Percentiles rank a stretch among this genome's conserved stretches.
Evolutionary conservation across 1,139 yeast genomes (phyloP).

Genomic region (Geotrichum aggregatum): DNA sequence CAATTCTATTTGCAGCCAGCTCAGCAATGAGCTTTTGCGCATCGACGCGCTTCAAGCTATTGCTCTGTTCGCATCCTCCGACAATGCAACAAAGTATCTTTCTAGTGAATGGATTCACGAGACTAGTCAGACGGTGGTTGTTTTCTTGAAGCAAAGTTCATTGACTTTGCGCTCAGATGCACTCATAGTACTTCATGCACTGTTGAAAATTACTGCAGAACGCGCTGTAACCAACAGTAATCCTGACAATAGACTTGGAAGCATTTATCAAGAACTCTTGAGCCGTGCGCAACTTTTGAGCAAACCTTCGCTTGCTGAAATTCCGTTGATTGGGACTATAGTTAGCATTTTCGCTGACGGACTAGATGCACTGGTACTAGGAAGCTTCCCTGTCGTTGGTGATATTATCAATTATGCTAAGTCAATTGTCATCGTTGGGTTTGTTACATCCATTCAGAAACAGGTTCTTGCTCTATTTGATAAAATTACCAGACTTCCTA

Average conservation of each 20-base stretch:
- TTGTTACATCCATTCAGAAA: conserved; percentile 4
- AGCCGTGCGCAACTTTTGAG: background rate
- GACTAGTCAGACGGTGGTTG: conserved; percentile 24
- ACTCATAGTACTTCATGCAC: conserved; percentile 28
- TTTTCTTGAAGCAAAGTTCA: conserved; percentile 29
- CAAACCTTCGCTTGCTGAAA: conserved; percentile 4
- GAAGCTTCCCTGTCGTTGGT: background rate
- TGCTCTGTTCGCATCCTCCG: conserved; percentile 24
- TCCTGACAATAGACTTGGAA: background rate
- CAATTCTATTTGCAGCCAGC: conserved; percentile 28
- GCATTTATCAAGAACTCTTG: background rate
- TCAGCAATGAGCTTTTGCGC: conserved; percentile 36
- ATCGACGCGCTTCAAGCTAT: conserved; percentile 31
- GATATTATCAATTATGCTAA: conserved; percentile 10
- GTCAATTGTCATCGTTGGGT: conserved; percentile 6
- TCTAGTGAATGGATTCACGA: conserved; percentile 26
- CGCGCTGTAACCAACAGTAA: conserved; percentile 1
- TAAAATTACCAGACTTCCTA: conserved; percentile 1
- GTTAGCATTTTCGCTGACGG: conserved; percentile 10
- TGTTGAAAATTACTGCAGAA: conserved; percentile 19
- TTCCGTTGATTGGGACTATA: conserved; percentile 11
- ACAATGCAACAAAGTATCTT: conserved; percentile 1
- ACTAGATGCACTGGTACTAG: background rate
- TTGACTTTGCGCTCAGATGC: conserved; percentile 31
- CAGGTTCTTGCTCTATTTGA: conserved; percentile 10